These are phyloP conservation scores for Santalum album DNA, from an alignment of 164 flowering plant genomes.

Conservation along the genomic window DNA sequence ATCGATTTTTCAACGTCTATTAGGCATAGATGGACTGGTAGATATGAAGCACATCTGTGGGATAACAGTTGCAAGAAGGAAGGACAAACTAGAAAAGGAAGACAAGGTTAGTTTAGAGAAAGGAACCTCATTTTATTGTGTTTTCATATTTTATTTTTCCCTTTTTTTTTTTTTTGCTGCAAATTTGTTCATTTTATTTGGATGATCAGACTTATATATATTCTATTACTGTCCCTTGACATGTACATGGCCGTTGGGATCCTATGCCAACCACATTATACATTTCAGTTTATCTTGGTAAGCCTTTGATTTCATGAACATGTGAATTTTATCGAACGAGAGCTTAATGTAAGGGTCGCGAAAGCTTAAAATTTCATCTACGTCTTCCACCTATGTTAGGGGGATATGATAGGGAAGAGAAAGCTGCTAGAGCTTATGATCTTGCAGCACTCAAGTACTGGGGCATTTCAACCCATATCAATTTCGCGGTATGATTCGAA, in stretches of 20 bases:
- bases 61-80: slow-evolving; percentile 93
- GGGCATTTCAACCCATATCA: slow-evolving; percentile 81
- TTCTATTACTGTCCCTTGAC: too few species aligned
- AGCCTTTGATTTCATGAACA: slow-evolving; percentile 7
- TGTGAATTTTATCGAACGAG: too few species aligned
- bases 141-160: too few species aligned
- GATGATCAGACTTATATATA: too few species aligned
- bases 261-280: too few species aligned
- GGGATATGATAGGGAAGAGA: slow-evolving; percentile 91
- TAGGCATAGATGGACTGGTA: slow-evolving; percentile 90
- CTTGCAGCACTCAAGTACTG: slow-evolving; percentile 89
- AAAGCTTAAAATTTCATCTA: too few species aligned
- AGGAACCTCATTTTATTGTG: too few species aligned
- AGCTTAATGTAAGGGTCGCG: too few species aligned
- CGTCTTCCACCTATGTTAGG: slow-evolving; percentile 33
- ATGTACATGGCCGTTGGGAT: too few species aligned
- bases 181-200: too few species aligned
- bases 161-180: too few species aligned
- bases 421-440: slow-evolving; percentile 91
- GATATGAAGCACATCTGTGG: slow-evolving; percentile 94
- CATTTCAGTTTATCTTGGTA: slow-evolving; percentile 67
- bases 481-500: slow-evolving; percentile 48
- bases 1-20: too few species aligned
- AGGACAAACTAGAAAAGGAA: slow-evolving; percentile 90
- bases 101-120: slow-evolving; percentile 74